A percentile compares a stretch with the other conserved stretches of the same genome.
Evolutionary conservation across 495 filamentous ascomycete species (phyloP).

Genomic region (Penicillium roqueforti): DNA sequence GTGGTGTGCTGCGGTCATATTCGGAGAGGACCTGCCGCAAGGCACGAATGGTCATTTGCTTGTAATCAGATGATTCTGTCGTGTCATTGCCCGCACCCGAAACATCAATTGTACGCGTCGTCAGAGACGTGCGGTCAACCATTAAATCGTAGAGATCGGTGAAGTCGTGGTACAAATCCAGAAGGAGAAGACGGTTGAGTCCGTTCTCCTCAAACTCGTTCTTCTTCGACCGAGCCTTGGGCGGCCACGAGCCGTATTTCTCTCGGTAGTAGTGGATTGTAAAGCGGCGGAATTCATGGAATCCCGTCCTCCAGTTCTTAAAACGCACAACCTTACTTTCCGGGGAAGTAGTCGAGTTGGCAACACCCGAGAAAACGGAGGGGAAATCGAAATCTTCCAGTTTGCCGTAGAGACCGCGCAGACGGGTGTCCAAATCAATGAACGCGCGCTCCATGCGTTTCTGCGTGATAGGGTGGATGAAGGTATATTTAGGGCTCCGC

Average conservation of each 20-base stretch:
- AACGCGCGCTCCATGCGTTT: constrained; percentile 77
- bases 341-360: constrained; percentile 66
- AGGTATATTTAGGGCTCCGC: constrained; percentile 60
- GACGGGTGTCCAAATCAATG: constrained; percentile 68
- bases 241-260: constrained; percentile 89
- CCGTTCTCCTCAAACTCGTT: constrained; percentile 82
- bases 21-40: constrained; percentile 75
- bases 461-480: constrained; percentile 66
- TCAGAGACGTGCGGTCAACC: constrained; percentile 63
- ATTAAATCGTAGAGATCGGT: constrained; percentile 83
- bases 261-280: constrained; percentile 74
- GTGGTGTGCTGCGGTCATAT: constrained; percentile 82
- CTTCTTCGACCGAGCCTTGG: constrained; percentile 87
- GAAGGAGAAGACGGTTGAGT: constrained; percentile 77
- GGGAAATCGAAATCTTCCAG: constrained; percentile 87
- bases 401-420: constrained; percentile 60
- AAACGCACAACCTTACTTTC: constrained; percentile 78
- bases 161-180: constrained; percentile 80
- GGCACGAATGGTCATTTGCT: constrained; percentile 46
- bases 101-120: constrained; percentile 48
- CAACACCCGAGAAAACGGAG: constrained; percentile 81
- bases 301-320: constrained; percentile 73
- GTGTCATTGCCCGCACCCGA: constrained; percentile 29
- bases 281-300: constrained; percentile 68
- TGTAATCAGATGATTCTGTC: constrained; percentile 27